A percentile compares a stretch with the other conserved stretches of the same genome.
Conservation (phyloP, 2,329 filamentous ascomycete genomes). For the Hymenoscyphus fraxineus region DNA sequence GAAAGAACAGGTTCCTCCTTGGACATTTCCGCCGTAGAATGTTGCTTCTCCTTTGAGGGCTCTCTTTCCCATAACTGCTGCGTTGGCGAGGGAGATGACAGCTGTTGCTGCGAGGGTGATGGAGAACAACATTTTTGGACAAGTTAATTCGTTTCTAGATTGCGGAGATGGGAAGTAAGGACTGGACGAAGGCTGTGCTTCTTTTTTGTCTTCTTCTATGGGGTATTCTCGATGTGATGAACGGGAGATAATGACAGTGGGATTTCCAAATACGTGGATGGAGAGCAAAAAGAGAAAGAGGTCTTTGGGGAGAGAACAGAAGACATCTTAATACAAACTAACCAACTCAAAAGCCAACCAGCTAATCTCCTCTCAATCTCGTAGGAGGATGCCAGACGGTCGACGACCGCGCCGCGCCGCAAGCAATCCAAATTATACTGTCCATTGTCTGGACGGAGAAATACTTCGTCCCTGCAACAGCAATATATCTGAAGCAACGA, state of each 20-base stretch:
- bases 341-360: not conserved
- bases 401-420: not conserved
- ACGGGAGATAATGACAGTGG: not conserved
- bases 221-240: not conserved
- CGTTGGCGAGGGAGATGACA: conserved; percentile 29
- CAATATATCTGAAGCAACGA: not conserved
- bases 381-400: not conserved
- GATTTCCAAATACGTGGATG: not conserved
- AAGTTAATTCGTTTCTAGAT: conserved; percentile 3
- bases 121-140: conserved; percentile 28
- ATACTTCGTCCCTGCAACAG: not conserved
- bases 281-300: not conserved
- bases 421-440: not conserved
- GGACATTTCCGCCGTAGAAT: conserved; percentile 52
- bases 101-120: conserved; percentile 20
- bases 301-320: not conserved
- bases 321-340: not conserved
- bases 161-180: conserved; percentile 18
- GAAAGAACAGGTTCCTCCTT: conserved; percentile 62
- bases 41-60: conserved; percentile 43
- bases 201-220: conserved; percentile 2
- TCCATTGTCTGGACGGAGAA: not conserved
- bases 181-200: conserved; percentile 29
- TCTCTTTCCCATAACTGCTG: conserved; percentile 23
- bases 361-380: not conserved